Evolutionary conservation across 306 rosid species (phyloP).

Genomic region (Glycine latifolia): DNA sequence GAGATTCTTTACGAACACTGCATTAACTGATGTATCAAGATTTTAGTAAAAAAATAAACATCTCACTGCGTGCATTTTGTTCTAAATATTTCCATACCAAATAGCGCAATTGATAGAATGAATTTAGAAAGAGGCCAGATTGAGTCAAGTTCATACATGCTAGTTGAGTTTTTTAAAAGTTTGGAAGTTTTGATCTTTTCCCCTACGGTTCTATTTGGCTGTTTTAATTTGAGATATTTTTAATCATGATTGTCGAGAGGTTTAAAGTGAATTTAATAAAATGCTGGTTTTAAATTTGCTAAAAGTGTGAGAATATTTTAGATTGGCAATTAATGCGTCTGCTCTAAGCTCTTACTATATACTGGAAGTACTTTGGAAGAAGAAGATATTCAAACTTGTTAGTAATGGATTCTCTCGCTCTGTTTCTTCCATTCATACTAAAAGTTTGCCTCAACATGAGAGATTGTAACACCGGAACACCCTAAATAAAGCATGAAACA

Average conservation of each 20-base stretch:
- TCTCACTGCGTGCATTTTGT: background rate
- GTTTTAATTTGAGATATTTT: slow-evolving; percentile 8
- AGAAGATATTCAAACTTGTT: slow-evolving; percentile 29
- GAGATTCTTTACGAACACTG: slow-evolving; percentile 1
- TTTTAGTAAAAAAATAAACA: background rate
- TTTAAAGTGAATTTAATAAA: slow-evolving; percentile 16
- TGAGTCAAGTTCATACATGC: slow-evolving; percentile 17
- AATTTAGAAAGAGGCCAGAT: slow-evolving; percentile 7
- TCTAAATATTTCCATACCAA: background rate
- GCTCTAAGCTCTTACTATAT: background rate
- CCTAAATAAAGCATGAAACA: background rate
- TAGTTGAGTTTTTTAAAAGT: background rate
- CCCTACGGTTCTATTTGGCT: background rate
- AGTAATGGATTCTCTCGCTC: slow-evolving; percentile 24
- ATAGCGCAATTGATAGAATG: background rate
- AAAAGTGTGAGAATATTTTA: background rate
- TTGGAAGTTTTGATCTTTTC: background rate
- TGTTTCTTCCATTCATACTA: slow-evolving; percentile 2
- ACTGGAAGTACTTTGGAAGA: slow-evolving; percentile 5
- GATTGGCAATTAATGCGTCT: background rate
- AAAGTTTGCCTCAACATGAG: background rate
- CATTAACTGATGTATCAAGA: background rate
- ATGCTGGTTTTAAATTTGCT: background rate
- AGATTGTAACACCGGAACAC: background rate
- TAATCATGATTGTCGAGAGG: background rate